Evolutionary conservation across 2,329 filamentous ascomycete genomes (phyloP).

Genomic region (Fusarium odoratissimum): DNA sequence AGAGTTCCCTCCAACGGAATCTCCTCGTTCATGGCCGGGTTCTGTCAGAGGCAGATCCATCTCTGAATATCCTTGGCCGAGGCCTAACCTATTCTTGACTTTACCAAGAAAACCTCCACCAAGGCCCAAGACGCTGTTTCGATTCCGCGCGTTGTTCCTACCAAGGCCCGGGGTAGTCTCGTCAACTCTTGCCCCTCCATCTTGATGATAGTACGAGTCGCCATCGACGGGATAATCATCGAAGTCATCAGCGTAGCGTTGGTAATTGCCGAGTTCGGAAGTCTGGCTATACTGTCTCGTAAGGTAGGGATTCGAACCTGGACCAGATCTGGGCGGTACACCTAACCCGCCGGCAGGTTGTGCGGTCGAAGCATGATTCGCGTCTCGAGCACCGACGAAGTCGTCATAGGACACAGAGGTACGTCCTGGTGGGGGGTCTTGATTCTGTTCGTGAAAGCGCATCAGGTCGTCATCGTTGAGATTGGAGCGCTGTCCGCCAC

Average conservation of each 20-base stretch:
- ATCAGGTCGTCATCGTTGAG: conserved; percentile 84
- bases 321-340: conserved; percentile 29
- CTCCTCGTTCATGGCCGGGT: conserved; percentile 59
- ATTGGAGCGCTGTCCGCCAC: conserved; percentile 79
- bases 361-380: conserved; percentile 58
- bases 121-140: conserved; percentile 89
- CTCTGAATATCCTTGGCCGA: conserved; percentile 90
- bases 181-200: conserved; percentile 70
- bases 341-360: conserved; percentile 52
- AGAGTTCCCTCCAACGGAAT: conserved; percentile 55
- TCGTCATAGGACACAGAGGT: conserved; percentile 95
- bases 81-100: conserved; percentile 90
- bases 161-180: conserved; percentile 59
- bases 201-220: conserved; percentile 87
- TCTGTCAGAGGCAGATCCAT: conserved; percentile 98
- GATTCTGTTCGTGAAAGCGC: conserved; percentile 78
- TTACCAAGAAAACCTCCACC: conserved; percentile 88
- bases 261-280: conserved; percentile 87
- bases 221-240: conserved; percentile 85
- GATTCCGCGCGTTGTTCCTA: conserved; percentile 71
- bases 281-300: conserved; percentile 75
- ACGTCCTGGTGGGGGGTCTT: conserved; percentile 71
- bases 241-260: conserved; percentile 87
- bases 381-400: conserved; percentile 79
- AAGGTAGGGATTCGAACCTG: conserved; percentile 57